These are phyloP conservation scores for Penicillium janthinellum DNA, from an alignment of 2,329 filamentous ascomycete species.

Conservation along the genomic window DNA sequence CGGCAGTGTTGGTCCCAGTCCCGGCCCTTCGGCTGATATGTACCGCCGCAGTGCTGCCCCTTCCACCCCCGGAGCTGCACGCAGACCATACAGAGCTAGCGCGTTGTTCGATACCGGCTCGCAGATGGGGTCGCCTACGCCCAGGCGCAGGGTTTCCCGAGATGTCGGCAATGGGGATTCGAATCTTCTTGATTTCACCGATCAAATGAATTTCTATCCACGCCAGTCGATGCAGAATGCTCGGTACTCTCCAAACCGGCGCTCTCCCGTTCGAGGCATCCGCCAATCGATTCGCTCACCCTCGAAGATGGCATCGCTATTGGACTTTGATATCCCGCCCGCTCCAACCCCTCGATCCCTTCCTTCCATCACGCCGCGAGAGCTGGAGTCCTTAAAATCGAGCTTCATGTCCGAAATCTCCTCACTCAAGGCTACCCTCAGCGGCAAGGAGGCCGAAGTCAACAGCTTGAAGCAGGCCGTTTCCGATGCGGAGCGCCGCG, in stretches of 20 bases:
- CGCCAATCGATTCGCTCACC: slow-evolving; percentile 40
- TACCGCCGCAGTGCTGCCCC: slow-evolving; percentile 24
- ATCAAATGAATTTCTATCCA: slow-evolving; percentile 65
- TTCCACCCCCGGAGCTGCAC: slow-evolving; percentile 53
- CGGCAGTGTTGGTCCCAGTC: slow-evolving; percentile 45
- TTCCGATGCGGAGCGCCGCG: slow-evolving; percentile 85
- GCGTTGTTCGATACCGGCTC: slow-evolving; percentile 38
- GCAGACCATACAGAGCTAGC: slow-evolving; percentile 37
- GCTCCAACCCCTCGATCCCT: slow-evolving; percentile 89
- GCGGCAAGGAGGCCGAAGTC: slow-evolving; percentile 90
- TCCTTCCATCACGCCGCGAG: slow-evolving; percentile 85
- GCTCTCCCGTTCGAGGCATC: slow-evolving; percentile 48
- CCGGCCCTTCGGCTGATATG: slow-evolving; percentile 30
- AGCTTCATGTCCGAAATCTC: slow-evolving; percentile 90
- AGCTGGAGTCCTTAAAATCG: slow-evolving; percentile 90
- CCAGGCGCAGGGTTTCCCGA: slow-evolving; percentile 52
- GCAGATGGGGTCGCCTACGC: slow-evolving; percentile 46
- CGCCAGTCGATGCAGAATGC: slow-evolving; percentile 48
- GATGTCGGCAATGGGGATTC: slow-evolving; percentile 50
- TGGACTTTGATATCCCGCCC: slow-evolving; percentile 93
- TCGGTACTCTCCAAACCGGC: slow-evolving; percentile 42
- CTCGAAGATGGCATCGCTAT: slow-evolving; percentile 68
- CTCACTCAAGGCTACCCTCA: slow-evolving; percentile 86
- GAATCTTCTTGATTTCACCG: slow-evolving; percentile 86
- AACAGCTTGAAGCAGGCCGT: slow-evolving; percentile 83